Evolutionary conservation across 2,329 filamentous ascomycete genomes (phyloP), one percentile per base, ranked within the genome.

Genomic region (Pseudocercospora crystallina): DNA sequence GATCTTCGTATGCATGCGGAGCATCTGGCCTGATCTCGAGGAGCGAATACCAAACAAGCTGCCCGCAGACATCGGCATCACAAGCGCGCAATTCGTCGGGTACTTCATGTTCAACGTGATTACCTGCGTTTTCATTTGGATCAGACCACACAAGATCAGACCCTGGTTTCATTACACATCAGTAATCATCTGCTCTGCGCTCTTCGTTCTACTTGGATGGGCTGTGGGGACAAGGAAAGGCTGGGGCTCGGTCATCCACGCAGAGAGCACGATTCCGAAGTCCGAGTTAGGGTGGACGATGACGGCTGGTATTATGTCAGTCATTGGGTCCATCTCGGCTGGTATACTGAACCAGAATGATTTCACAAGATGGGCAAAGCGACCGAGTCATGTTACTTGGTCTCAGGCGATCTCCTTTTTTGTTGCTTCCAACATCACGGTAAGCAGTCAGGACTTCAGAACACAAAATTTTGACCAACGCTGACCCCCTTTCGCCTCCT

Each of bases 271-370:
- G 1, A 43, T 53, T 12, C 37, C 49, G 11, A 20, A 17, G n/a
- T 38, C 38, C 10, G 17, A 49, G 40, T 45, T 53, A 14, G 50
- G 34, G 4, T 53, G 45, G 45, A 44, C 44, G 2, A 53, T 53
- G 50, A 26, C 31, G 29, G 34, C 39, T 17, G 44, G 50, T 9
- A 48, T 53, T 12, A 53, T 48, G 44, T 49, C 44, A 5, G 44
- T 53, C 14, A 49, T 53, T 15, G 50, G 50, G n/a, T 44, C 44
- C 29, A 48, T 53, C 33, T 36, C 50, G 2, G 44, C 43, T 7
- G 44, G 50, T 12, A 53, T 53, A 20, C 45, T 49, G 38, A 44
- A 53, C 31, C 50, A 53, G 30, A 53, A 43, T 30, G 50, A 53
- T 31, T 53, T 43, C 32, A 53, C 50, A 5, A 17, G 45, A 12